These are phyloP conservation scores for Oryza meyeriana DNA, from an alignment of 176 grass and related monocot genomes.

Conservation along the genomic window DNA sequence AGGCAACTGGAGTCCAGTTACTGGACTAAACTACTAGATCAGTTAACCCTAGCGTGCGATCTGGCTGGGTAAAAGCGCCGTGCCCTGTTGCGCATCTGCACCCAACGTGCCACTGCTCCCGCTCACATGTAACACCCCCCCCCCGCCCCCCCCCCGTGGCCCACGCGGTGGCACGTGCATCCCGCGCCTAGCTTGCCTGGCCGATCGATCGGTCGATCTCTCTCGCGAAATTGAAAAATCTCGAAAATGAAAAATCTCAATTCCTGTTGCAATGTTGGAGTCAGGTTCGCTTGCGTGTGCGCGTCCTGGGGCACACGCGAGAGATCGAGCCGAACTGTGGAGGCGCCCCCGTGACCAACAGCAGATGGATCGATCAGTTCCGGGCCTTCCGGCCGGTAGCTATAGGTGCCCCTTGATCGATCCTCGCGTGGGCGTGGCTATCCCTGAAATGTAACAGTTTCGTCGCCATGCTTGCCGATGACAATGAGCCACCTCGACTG, in stretches of 20 bases:
- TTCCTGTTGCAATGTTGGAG: not conserved
- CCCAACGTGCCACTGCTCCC: slow-evolving; percentile 31
- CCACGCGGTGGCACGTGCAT: slow-evolving; percentile 29
- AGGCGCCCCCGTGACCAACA: not conserved
- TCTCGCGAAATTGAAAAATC: no score
- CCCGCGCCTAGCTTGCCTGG: not conserved
- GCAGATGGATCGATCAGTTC: not conserved
- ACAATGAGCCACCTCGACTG: no score
- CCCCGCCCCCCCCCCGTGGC: slow-evolving; percentile 22
- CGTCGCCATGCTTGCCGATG: no score
- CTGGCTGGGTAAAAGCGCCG: not conserved
- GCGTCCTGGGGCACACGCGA: slow-evolving; percentile 17
- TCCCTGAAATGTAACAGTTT: not conserved
- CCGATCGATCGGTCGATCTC: not conserved
- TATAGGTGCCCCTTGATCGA: not conserved
- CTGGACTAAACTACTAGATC: not conserved
- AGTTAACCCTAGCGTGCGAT: not conserved
- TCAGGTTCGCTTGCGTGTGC: slow-evolving; percentile 14
- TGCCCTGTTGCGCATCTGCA: not conserved
- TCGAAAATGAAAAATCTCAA: no score
- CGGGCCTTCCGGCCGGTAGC: not conserved
- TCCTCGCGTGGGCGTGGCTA: not conserved
- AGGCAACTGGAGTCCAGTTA: not conserved
- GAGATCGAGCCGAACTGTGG: not conserved
- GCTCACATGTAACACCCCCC: not conserved